A percentile compares a stretch with the other conserved stretches of the same genome.
Evolutionary conservation across 2,329 filamentous ascomycete species (phyloP).

Genomic region (Xylaria multiplex): DNA sequence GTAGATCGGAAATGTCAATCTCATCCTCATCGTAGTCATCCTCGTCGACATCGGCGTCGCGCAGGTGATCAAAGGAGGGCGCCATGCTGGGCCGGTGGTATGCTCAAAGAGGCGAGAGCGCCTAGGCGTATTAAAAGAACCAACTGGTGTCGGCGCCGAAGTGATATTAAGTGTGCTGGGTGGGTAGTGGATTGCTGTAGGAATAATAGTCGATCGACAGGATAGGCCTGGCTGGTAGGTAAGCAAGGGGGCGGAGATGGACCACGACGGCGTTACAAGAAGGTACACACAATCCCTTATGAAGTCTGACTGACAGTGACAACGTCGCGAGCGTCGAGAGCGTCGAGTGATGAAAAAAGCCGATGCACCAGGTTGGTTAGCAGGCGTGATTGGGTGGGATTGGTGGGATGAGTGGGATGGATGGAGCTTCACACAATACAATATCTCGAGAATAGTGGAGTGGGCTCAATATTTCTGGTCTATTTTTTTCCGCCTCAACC

Average conservation of each 20-base stretch:
- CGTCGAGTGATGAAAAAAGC: conserved; percentile 3
- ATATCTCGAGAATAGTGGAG: conserved; percentile 9
- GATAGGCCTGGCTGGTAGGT: no score
- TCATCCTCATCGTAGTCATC: conserved; percentile 92
- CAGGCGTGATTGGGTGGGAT: conserved; percentile 32
- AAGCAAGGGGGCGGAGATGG: no score
- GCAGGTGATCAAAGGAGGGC: conserved; percentile 90
- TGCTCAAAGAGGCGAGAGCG: conserved; percentile 24
- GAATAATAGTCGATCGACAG: neutral
- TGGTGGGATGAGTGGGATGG: conserved; percentile 3
- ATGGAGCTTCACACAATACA: conserved; percentile 35
- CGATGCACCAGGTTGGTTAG: conserved; percentile 11
- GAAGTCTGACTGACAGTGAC: neutral
- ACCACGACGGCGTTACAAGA: neutral
- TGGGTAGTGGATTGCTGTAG: neutral
- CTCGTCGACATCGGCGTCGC: conserved; percentile 86
- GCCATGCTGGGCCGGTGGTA: conserved; percentile 75
- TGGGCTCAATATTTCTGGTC: conserved; percentile 24
- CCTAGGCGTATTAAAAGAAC: conserved; percentile 3
- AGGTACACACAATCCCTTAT: no score
- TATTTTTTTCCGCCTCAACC: neutral
- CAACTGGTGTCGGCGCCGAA: conserved; percentile 21
- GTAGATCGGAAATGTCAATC: conserved; percentile 93
- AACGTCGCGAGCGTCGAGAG: neutral
- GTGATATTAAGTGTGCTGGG: conserved; percentile 1